Percentiles rank a stretch among this genome's conserved stretches.
Conservation (phyloP, 768 basidiomycete genomes). For the Holtermannia corniformis region DNA sequence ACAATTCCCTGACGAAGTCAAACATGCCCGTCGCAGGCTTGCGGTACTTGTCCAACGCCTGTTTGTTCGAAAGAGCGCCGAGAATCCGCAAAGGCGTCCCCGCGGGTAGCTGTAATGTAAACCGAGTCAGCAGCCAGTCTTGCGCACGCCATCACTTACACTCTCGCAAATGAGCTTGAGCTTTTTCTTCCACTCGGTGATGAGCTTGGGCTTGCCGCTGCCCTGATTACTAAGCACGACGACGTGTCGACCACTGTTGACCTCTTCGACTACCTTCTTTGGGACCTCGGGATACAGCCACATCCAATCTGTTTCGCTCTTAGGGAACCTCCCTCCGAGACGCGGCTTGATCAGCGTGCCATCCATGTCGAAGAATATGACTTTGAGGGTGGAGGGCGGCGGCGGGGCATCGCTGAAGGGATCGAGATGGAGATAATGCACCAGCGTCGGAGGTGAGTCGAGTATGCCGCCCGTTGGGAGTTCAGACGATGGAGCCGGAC, state of each 20-base stretch:
- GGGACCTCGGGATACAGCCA: conserved; percentile 69
- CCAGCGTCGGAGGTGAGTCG: conserved; percentile 26
- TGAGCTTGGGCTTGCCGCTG: conserved; percentile 39
- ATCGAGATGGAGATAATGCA: conserved; percentile 37
- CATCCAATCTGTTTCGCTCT: conserved; percentile 49
- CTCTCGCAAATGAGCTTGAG: conserved; percentile 55
- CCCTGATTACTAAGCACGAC: conserved; percentile 75
- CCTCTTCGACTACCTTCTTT: conserved; percentile 52
- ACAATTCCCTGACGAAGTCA: conserved; percentile 59
- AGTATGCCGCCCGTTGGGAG: conserved; percentile 9
- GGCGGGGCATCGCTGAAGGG: conserved; percentile 19
- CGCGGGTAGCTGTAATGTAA: conserved; percentile 49
- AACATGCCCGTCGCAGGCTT: conserved; percentile 88
- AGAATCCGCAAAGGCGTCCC: conserved; percentile 65
- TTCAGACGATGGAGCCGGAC: neutral
- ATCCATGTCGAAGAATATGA: conserved; percentile 78
- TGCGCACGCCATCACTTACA: conserved; percentile 33
- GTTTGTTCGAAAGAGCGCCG: conserved; percentile 49
- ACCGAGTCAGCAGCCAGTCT: neutral
- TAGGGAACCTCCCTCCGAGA: conserved; percentile 45
- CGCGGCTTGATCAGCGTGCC: conserved; percentile 61
- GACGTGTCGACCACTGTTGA: conserved; percentile 52
- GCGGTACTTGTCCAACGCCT: conserved; percentile 60
- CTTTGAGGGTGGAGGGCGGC: conserved; percentile 43
- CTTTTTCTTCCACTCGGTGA: conserved; percentile 64